Percentiles rank a stretch among this genome's conserved stretches.
Conservation (phyloP, 495 filamentous ascomycete genomes). For the Schizothecium vesticola region DNA sequence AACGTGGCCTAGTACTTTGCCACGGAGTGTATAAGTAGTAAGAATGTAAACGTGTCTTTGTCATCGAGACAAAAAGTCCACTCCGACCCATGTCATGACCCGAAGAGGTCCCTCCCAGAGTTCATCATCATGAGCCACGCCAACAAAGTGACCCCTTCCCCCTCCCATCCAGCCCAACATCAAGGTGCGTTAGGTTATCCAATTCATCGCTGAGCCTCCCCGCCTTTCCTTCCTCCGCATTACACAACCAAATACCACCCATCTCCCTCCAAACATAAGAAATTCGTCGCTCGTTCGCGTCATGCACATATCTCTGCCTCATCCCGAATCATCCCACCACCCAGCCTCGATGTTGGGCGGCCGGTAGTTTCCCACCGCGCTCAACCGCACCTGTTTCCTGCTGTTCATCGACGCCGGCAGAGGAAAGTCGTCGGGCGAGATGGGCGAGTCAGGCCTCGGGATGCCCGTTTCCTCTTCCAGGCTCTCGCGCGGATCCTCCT, state of each 20-base stretch:
- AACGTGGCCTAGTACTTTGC: neutral
- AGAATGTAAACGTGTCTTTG: neutral
- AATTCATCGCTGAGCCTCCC: neutral
- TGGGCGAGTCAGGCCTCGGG: conserved; percentile 34
- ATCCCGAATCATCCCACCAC: conserved; percentile 41
- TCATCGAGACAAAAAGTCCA: neutral
- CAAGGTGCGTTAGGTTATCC: neutral
- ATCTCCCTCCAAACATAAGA: neutral
- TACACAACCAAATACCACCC: neutral
- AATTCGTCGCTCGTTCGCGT: neutral
- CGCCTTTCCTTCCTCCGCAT: neutral
- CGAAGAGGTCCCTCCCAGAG: neutral
- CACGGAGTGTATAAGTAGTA: neutral
- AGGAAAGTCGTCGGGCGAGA: conserved; percentile 29
- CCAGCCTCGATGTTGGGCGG: conserved; percentile 29
- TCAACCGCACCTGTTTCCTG: conserved; percentile 42
- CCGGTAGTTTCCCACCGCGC: conserved; percentile 38
- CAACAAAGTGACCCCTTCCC: neutral
- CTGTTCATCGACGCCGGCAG: conserved; percentile 31
- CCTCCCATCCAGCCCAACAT: neutral
- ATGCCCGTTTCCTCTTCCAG: conserved; percentile 21
- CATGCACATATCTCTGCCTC: neutral
- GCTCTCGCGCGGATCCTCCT: conserved; percentile 21
- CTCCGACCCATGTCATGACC: neutral
- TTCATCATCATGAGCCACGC: neutral